Evolutionary conservation across 257 asterid species (phyloP).

Genomic region (Primulina huaijiensis): DNA sequence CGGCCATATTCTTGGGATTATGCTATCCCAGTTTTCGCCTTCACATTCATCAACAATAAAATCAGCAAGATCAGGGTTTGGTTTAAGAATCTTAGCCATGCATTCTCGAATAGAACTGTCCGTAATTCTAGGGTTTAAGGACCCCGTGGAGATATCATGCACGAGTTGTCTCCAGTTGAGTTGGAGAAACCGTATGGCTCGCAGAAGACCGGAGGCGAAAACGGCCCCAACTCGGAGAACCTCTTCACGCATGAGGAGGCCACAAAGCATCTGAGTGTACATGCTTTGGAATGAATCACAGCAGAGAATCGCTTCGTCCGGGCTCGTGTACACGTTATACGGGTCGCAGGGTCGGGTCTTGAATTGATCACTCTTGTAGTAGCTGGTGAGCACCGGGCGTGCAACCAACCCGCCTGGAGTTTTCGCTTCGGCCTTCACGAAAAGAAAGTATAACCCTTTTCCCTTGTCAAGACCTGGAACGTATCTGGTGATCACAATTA

Average conservation of each 20-base stretch:
- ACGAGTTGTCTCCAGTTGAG: conserved; percentile 62
- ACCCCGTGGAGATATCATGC: conserved; percentile 54
- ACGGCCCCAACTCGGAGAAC: conserved; percentile 83
- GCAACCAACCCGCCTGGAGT: conserved; percentile 78
- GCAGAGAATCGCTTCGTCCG: conserved; percentile 72
- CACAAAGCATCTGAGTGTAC: conserved; percentile 85
- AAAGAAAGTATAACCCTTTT: conserved; percentile 66
- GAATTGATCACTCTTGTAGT: conserved; percentile 75
- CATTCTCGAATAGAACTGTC: conserved; percentile 36
- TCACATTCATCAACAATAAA: conserved; percentile 50
- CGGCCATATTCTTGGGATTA: conserved; percentile 34
- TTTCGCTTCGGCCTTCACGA: conserved; percentile 62
- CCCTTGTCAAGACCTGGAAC: conserved; percentile 74
- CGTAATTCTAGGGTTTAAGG: conserved; percentile 42
- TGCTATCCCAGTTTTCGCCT: conserved; percentile 47
- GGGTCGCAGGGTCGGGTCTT: conserved; percentile 67
- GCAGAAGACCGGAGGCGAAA: conserved; percentile 79
- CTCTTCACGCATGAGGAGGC: conserved; percentile 59
- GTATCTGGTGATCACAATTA: conserved; percentile 36
- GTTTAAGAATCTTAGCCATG: conserved; percentile 39
- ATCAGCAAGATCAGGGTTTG: conserved; percentile 47
- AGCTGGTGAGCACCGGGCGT: conserved; percentile 81
- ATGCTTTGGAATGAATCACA: conserved; percentile 72
- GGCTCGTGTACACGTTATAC: conserved; percentile 69
- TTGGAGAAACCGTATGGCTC: conserved; percentile 69